Conservation (phyloP, 176 grass and related monocot genomes). For the Typha latifolia region DNA sequence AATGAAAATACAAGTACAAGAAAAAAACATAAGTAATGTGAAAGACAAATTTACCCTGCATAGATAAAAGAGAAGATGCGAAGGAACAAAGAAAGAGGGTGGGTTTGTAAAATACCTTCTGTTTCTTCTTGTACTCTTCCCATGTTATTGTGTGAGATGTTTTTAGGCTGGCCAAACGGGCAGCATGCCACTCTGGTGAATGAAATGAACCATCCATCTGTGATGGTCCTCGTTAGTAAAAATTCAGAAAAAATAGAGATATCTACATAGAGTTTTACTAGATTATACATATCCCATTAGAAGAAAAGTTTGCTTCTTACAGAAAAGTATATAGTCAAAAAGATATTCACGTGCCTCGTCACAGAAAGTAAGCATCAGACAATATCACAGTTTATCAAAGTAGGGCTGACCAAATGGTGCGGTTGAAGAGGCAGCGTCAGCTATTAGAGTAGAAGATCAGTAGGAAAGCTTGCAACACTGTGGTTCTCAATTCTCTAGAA, state of each 20-base stretch:
- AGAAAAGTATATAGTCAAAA: not conserved
- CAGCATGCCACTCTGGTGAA: constrained; percentile 99
- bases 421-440: too few relatives aligned
- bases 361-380: too few relatives aligned
- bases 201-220: constrained; percentile 99
- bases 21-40: not conserved
- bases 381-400: too few relatives aligned
- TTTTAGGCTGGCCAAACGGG: constrained; percentile 92
- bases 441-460: too few relatives aligned
- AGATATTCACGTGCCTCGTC: too few relatives aligned
- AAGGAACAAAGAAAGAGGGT: not conserved
- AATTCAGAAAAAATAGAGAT: constrained; percentile 13
- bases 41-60: constrained; percentile 4
- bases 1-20: not conserved
- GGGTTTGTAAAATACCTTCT: constrained; percentile 50
- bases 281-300: not conserved
- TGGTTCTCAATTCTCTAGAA: too few relatives aligned
- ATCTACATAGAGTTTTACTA: not conserved
- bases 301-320: not conserved
- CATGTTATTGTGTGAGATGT: constrained; percentile 97
- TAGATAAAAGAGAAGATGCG: constrained; percentile 4
- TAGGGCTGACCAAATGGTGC: not conserved
- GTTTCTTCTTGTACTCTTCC: constrained; percentile 99
- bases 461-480: too few relatives aligned
- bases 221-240: constrained; percentile 92